Evolutionary conservation across 2,329 filamentous ascomycete species (phyloP), one percentile per base, ranked within the genome.

Genomic region (Hyphodiscus sp.): DNA sequence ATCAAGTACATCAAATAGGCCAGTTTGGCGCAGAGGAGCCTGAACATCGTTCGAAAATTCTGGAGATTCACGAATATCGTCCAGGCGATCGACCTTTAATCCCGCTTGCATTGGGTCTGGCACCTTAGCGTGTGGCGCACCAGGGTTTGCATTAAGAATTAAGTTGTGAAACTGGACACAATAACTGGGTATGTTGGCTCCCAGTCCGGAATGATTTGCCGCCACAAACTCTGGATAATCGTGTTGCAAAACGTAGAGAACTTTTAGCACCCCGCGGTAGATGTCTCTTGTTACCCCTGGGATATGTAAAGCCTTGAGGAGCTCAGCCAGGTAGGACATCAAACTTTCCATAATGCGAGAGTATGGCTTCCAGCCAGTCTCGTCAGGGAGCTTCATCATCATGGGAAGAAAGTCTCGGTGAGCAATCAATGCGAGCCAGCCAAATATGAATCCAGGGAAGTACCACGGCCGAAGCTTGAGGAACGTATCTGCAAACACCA

Each of bases 141-240:
- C 81, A 20, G 87, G 89, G 58, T 84, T 88, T 8, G 91, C 90
- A 58, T 87, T 87, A 57, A 97, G 78, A 50, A 99, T 83, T 51
- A 96, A 77, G 66, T 97, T 96, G 60, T 91, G 83, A 50, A 96
- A 77, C 70, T 97, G 94, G 16, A 86, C 85, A 70, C 89, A 94
- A 65, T 94, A 87, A 49, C 84, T 81, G 1, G 91, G 89, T 54
- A 97, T 86, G 65, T 82, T 83, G 62, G 87, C 85, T 72, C 86
- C 91, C 50, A 99, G 81, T 61, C 83, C 82, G 61, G 89, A 83
- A 67, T 95, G 89, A 68, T 95, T 90, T 63, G 91, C 89, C 6
- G 89, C 87, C 43, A 99, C 74, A 70, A 96, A 99, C 53, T 96
- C 91, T 0, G 92, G 88, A 70, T 90, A 97, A 69, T 99, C 94